These are phyloP conservation scores for Candida ulmi DNA, from an alignment of 805 yeast species.

Conservation along the genomic window DNA sequence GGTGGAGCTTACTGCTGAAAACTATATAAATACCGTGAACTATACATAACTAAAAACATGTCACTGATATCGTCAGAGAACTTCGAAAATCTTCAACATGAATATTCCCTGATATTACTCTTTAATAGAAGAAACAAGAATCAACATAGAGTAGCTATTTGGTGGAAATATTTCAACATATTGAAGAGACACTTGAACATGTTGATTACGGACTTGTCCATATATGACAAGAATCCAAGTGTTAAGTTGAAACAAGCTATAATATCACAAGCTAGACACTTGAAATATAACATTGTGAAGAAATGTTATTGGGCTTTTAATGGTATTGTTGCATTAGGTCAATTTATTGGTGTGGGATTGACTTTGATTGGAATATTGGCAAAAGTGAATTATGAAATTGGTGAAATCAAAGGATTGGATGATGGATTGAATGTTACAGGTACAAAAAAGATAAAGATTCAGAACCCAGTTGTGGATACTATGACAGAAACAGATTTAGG, in stretches of 20 bases:
- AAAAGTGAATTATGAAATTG: slow-evolving; percentile 29
- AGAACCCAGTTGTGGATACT: background rate
- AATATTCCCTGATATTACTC: slow-evolving; percentile 41
- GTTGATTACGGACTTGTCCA: slow-evolving; percentile 25
- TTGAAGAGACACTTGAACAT: slow-evolving; percentile 51
- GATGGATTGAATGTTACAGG: background rate
- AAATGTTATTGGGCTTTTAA: slow-evolving; percentile 57
- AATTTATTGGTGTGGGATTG: slow-evolving; percentile 70
- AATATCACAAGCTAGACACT: slow-evolving; percentile 19
- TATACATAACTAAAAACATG: too few species aligned
- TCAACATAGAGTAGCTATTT: slow-evolving; percentile 64
- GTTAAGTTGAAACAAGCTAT: slow-evolving; percentile 11
- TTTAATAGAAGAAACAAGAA: slow-evolving; percentile 67
- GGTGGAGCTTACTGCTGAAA: too few species aligned
- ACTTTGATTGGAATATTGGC: slow-evolving; percentile 55
- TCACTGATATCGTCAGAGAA: background rate
- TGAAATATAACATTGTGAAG: slow-evolving; percentile 33
- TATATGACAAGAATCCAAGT: background rate
- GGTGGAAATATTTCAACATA: slow-evolving; percentile 73
- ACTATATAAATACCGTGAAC: too few species aligned
- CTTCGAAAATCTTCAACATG: background rate
- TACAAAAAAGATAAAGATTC: background rate
- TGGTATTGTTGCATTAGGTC: slow-evolving; percentile 67
- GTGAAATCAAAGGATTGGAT: slow-evolving; percentile 9
- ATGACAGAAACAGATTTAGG: slow-evolving; percentile 13